Conservation (phyloP, 106 monocot species). For the Iris macrosiphon region DNA sequence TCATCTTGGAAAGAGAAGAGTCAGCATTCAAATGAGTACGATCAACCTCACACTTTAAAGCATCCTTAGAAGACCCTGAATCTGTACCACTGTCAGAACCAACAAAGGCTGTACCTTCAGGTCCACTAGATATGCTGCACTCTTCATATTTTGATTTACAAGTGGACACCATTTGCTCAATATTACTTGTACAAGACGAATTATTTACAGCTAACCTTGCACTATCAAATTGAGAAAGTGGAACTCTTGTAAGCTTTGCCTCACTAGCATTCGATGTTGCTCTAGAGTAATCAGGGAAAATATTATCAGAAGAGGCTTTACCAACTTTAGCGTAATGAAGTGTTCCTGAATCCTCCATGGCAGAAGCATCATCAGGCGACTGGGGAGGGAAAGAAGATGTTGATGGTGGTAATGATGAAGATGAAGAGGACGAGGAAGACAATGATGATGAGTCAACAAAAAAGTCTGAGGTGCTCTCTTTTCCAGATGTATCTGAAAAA, state of each 20-base stretch:
- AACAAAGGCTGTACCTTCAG: neutral
- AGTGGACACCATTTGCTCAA: constrained; percentile 10
- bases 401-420: neutral
- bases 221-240: constrained; percentile 6
- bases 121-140: neutral
- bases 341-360: neutral
- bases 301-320: neutral
- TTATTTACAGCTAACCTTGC: constrained; percentile 2
- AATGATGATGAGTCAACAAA: neutral
- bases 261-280: constrained; percentile 1
- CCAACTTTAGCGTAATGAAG: neutral
- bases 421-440: neutral
- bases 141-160: constrained; percentile 4
- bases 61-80: constrained; percentile 2
- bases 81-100: neutral
- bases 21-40: neutral
- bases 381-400: constrained; percentile 3
- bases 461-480: constrained; percentile 17
- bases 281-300: neutral
- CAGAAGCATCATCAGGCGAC: constrained; percentile 6
- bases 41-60: constrained; percentile 1
- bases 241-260: neutral
- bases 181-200: constrained; percentile 11
- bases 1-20: neutral
- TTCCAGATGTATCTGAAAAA: constrained; percentile 1